Evolutionary conservation across 768 basidiomycete species (phyloP).

Genomic region (Phylloporus sp.): DNA sequence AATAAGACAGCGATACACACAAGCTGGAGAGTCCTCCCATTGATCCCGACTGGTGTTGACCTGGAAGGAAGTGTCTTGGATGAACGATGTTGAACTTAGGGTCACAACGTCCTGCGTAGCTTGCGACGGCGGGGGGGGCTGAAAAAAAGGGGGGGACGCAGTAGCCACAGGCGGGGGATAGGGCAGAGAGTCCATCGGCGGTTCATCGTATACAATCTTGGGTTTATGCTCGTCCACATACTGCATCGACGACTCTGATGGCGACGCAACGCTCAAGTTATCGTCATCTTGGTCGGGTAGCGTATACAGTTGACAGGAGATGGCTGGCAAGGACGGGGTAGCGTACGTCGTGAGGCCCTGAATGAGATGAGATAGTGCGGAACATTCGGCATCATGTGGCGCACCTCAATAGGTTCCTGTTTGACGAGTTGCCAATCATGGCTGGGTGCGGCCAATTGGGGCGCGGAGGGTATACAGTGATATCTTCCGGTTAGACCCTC

Average conservation of each 20-base stretch:
- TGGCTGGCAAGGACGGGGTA: constrained; percentile 10
- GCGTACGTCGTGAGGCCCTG: constrained; percentile 9
- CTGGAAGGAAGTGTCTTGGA: constrained; percentile 9
- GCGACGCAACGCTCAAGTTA: background rate
- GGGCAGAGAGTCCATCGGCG: constrained; percentile 31
- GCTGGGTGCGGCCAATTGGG: background rate
- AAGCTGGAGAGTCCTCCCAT: constrained; percentile 19
- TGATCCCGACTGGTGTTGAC: constrained; percentile 9
- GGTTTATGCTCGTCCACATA: constrained; percentile 15
- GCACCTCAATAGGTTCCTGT: constrained; percentile 25
- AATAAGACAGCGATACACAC: constrained; percentile 1
- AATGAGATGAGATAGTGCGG: constrained; percentile 6
- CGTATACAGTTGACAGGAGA: constrained; percentile 16
- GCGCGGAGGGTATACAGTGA: background rate
- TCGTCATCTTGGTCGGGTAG: constrained; percentile 14
- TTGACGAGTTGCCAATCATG: constrained; percentile 23
- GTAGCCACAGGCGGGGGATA: constrained; percentile 25
- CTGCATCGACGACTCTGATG: constrained; percentile 1
- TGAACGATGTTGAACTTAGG: constrained; percentile 13
- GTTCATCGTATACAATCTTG: constrained; percentile 11
- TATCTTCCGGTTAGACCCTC: constrained; percentile 1
- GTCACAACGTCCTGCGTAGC: constrained; percentile 11
- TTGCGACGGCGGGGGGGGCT: constrained; percentile 4
- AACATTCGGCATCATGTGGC: background rate
- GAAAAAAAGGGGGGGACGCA: constrained; percentile 21